Base-by-base conservation (phyloP, 345 rosid species). In the Euphorbia lathyris region DNA sequence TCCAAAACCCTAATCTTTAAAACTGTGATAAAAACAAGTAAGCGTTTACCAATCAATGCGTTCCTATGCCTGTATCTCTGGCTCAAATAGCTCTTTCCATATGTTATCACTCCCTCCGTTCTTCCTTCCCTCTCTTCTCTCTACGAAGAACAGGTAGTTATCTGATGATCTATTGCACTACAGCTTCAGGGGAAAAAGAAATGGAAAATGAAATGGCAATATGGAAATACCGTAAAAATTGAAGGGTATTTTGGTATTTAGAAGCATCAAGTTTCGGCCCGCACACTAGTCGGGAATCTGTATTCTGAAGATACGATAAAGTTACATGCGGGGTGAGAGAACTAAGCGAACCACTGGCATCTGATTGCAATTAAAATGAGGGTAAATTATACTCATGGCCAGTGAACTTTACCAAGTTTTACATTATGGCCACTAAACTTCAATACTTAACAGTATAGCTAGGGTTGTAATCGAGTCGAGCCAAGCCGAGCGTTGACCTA, bases 161-260 rank as follows among this genome's bases (percentile, higher is more conserved):
- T 42, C 58, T 59, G 30, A 27, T 72, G 30, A 27, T 72, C 57
- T 40, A 40, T 53, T 22, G 22, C 27, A 27, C 26, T 43, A 17
- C 36, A 48, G 25, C 47, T 16, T 14, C 45, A 47, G 14, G 27
- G 25, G 38, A 57, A 56, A 64, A 43, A 3, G 34, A 57, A 32
- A n/a, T n/a, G n/a, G n/a, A n/a, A 57, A n/a, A 10, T 43, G 57
- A 7, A 65, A 11, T 7, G 53, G 43, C 38, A 13, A 10, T 7
- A 9, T 8, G 9, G 59, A 58, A 65, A 27, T 73, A 55, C 12
- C 34, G 65, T 32, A 45, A 58, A 55, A n/a, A 4, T 43, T 52
- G 1, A 74, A 73, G 78, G 69, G 45, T 63, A 7, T 74, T 74
- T 23, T 16, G 73, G 45, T 16, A 73, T 57, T 65, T 22, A 23